phyloP scores from a whole-genome alignment of 768 basidiomycete species.

The Leucocoprinus birnbaumii region DNA sequence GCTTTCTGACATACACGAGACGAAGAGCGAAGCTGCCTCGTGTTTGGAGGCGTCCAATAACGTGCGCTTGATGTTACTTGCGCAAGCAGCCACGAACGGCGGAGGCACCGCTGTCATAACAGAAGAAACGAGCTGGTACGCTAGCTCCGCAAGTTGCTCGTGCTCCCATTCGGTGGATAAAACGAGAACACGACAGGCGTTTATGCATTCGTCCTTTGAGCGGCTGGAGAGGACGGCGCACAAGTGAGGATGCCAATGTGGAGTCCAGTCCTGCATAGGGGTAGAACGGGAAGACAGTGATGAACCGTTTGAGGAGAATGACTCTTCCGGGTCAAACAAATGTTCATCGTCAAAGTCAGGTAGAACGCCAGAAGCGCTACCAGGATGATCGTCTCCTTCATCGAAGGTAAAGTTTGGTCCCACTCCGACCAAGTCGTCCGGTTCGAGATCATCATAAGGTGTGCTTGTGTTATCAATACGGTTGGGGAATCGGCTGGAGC shows the following conservation, averaged over 20 bases:
- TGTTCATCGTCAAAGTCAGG: slow-evolving; percentile 8
- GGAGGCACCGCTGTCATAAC: background rate
- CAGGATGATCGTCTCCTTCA: background rate
- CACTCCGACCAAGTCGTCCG: background rate
- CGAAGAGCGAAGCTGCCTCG: slow-evolving; percentile 1
- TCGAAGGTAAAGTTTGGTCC: background rate
- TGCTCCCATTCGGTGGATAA: slow-evolving; percentile 1
- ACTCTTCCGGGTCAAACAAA: background rate
- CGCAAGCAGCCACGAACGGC: background rate
- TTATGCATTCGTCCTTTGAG: background rate
- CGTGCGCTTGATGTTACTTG: background rate
- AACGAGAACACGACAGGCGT: slow-evolving; percentile 1
- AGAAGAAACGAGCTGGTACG: slow-evolving; percentile 3
- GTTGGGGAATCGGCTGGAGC: slow-evolving; percentile 7
- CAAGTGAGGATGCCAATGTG: background rate
- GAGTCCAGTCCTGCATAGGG: background rate
- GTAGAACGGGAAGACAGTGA: slow-evolving; percentile 1
- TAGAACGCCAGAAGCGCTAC: background rate
- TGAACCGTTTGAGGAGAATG: background rate
- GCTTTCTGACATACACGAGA: slow-evolving; percentile 8
- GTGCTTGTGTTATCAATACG: background rate
- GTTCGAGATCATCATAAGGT: slow-evolving; percentile 4
- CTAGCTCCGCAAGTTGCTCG: slow-evolving; percentile 6
- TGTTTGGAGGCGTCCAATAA: slow-evolving; percentile 6
- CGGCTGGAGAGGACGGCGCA: background rate